These are phyloP conservation scores for Apiospora saccharicola DNA, from an alignment of 2,329 filamentous ascomycete genomes.

Conservation along the genomic window DNA sequence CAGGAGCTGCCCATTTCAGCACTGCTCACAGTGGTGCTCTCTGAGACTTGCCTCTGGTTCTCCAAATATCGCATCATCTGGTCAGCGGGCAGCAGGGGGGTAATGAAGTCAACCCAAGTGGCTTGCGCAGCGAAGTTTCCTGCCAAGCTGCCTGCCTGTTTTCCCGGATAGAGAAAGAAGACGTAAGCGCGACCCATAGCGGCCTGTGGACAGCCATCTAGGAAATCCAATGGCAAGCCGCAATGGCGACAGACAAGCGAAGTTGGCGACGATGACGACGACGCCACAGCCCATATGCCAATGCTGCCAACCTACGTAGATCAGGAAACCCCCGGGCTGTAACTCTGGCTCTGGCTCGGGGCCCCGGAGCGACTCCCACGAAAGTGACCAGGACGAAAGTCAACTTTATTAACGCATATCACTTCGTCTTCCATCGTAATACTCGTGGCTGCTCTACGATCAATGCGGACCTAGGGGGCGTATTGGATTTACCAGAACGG, in stretches of 20 bases:
- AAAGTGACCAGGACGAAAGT: background rate
- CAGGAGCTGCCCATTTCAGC: background rate
- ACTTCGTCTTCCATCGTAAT: background rate
- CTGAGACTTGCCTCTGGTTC: background rate
- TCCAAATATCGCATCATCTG: background rate
- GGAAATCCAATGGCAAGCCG: conserved; percentile 15
- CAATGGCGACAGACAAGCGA: background rate
- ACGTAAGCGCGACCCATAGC: background rate
- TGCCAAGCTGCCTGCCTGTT: background rate
- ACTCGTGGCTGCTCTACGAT: background rate
- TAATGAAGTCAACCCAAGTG: conserved; percentile 10
- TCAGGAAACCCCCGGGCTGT: background rate
- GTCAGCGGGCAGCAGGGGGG: background rate
- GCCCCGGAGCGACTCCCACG: background rate
- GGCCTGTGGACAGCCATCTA: background rate
- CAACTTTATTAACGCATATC: background rate
- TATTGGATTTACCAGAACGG: conserved; percentile 1
- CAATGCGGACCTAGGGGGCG: background rate
- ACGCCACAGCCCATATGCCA: background rate
- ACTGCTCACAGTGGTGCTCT: background rate
- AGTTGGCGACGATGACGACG: conserved; percentile 1
- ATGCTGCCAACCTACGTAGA: background rate
- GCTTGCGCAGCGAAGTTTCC: background rate
- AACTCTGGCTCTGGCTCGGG: background rate
- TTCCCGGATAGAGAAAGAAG: background rate